Percentiles rank a stretch among this genome's conserved stretches.
These are phyloP conservation scores for Amanita rubescens DNA, from an alignment of 768 basidiomycete species.

Conservation along the genomic window DNA sequence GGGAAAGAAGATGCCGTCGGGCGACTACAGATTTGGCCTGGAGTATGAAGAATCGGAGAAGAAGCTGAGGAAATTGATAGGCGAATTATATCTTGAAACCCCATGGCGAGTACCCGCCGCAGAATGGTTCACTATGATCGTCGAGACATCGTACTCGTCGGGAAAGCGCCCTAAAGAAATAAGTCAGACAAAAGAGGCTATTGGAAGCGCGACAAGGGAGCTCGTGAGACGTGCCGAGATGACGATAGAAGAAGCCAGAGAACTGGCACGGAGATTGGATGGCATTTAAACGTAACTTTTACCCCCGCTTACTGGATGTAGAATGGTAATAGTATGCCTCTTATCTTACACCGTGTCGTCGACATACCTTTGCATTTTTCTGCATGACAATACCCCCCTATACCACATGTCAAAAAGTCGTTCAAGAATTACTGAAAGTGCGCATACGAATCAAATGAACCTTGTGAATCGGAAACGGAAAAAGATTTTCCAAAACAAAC, in stretches of 20 bases:
- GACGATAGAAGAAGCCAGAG: not conserved
- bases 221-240: conserved; percentile 12
- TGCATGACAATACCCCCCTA: too few species aligned
- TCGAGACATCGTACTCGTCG: conserved; percentile 10
- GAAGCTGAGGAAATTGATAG: conserved; percentile 14
- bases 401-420: too few species aligned
- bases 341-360: too few species aligned
- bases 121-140: conserved; percentile 12
- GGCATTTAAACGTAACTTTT: too few species aligned
- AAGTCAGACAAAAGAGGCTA: not conserved
- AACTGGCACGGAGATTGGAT: not conserved
- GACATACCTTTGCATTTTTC: too few species aligned
- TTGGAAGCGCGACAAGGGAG: conserved; percentile 7
- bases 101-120: conserved; percentile 11
- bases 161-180: conserved; percentile 8
- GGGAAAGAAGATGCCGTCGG: conserved; percentile 13
- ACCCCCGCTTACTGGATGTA: too few species aligned
- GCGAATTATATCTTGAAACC: not conserved
- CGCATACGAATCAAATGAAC: too few species aligned
- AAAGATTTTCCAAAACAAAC: too few species aligned
- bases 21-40: conserved; percentile 11
- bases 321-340: too few species aligned
- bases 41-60: conserved; percentile 27
- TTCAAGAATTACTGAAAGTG: too few species aligned
- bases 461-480: too few species aligned